Evolutionary conservation across 257 asterid species (phyloP), one percentile per base, ranked within the genome.

Genomic region (Solanum peruvianum): DNA sequence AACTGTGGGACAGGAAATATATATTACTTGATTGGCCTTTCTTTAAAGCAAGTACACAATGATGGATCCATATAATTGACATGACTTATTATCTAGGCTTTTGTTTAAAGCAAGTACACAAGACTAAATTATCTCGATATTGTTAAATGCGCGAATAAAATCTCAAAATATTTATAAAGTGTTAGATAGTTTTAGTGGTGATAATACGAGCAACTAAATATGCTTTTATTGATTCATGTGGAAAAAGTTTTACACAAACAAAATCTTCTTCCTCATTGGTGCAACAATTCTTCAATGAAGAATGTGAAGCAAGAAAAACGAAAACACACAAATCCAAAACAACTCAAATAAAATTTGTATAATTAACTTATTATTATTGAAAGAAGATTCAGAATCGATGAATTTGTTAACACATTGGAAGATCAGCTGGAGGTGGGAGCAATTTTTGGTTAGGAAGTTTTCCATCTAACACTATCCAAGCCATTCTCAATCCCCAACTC

Each of bases 401-500:
- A 35, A 21, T 21, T 33, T 41, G 15, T 91, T 85, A 94, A 75
- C 98, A 95, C 85, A 89, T 93, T 42, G 97, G 98, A 87, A 93
- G 95, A 93, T 95, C 97, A 47, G 94, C 83, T 0, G 98, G 96
- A 23, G 98, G 97, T 39, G 95, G 94, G 31, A 91, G 94, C 88
- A 95, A 88, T 89, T 93, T 91, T 88, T 95, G 97, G 81, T 88
- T 91, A 13, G 96, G 94, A 67, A 91, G 92, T 11, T 94, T 85
- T 69, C 97, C 98, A 33, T 95, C 94, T 93, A 92, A 84, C n/a
- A 93, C 97, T 21, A 95, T 16, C 98, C 96, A 95, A 12, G 93
- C 97, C 98, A 95, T 95, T 88, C 82, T 92, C 91, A 95, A 89
- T 13, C 97, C 98, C 98, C 98, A 95, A 87, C 95, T 95, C 58